Evolutionary conservation across 2,329 filamentous ascomycete species (phyloP).

Genomic region (Emydomyces testavorans): DNA sequence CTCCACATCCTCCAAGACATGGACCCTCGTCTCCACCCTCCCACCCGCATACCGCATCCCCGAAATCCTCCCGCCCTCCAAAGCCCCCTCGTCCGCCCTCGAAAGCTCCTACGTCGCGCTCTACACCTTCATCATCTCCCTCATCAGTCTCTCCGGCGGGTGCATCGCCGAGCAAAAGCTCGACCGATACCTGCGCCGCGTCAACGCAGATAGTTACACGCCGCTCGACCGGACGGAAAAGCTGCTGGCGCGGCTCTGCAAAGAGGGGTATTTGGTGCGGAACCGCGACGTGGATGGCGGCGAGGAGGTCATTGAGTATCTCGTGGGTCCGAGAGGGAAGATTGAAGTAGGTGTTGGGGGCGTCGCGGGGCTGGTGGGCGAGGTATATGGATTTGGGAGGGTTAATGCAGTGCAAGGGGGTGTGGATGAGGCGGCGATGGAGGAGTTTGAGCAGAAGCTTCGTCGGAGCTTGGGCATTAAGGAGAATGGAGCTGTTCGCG

Average conservation of each 20-base stretch:
- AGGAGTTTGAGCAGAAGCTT: constrained; percentile 46
- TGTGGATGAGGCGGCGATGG: constrained; percentile 15
- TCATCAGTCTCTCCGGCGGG: constrained; percentile 62
- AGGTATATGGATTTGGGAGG: constrained; percentile 40
- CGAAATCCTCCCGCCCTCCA: constrained; percentile 56
- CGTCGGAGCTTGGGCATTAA: constrained; percentile 43
- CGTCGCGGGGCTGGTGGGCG: constrained; percentile 56
- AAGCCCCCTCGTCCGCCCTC: constrained; percentile 50
- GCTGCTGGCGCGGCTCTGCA: constrained; percentile 61
- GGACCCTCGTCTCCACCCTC: constrained; percentile 64
- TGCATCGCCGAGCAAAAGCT: constrained; percentile 71
- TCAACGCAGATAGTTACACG: constrained; percentile 65
- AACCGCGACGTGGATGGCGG: constrained; percentile 57
- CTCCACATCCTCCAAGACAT: constrained; percentile 51
- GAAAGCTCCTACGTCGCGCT: constrained; percentile 75
- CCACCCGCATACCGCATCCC: constrained; percentile 56
- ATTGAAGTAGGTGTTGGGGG: constrained; percentile 71
- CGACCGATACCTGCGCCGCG: constrained; percentile 58
- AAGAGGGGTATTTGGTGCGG: constrained; percentile 72
- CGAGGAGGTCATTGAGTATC: constrained; percentile 68
- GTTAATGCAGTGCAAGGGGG: constrained; percentile 18
- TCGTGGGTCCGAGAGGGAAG: constrained; percentile 73
- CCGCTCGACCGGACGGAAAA: constrained; percentile 65
- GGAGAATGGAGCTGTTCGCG: not conserved
- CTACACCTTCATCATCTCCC: constrained; percentile 65